These are phyloP conservation scores for Sicyos baderoa DNA, from an alignment of 306 rosid species.

Conservation along the genomic window DNA sequence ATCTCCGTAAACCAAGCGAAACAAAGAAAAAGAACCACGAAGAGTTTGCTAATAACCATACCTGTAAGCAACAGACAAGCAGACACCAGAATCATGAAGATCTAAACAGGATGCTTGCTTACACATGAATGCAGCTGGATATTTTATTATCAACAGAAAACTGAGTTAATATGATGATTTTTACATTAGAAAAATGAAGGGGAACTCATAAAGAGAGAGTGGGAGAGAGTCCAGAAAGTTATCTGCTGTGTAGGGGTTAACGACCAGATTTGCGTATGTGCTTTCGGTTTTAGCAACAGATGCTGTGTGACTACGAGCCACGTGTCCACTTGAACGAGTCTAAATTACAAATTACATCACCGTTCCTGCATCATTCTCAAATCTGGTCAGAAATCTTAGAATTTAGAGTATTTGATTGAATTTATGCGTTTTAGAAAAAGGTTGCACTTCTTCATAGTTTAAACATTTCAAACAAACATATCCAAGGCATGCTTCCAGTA, in stretches of 20 bases:
- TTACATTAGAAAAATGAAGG: neutral
- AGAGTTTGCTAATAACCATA: neutral
- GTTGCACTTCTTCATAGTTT: neutral
- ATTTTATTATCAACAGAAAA: conserved; percentile 12
- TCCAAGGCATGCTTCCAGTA: neutral
- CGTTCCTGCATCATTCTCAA: neutral
- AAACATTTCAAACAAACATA: conserved; percentile 1
- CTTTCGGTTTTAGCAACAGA: conserved; percentile 11
- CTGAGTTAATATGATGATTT: neutral
- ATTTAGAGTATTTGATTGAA: neutral
- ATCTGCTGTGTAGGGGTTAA: conserved; percentile 10
- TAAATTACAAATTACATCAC: conserved; percentile 11
- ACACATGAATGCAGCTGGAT: conserved; percentile 3
- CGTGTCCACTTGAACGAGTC: neutral
- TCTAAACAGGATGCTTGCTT: neutral
- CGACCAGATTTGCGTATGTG: conserved; percentile 2
- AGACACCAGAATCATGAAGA: neutral
- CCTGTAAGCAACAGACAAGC: neutral
- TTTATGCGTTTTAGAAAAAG: neutral
- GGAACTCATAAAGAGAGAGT: neutral
- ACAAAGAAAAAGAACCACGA: neutral
- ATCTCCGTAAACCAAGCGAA: neutral
- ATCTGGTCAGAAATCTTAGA: conserved; percentile 6
- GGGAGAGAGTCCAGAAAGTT: conserved; percentile 5
- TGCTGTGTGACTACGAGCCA: neutral